These are phyloP conservation scores for Diaporthe citriasiana DNA, from an alignment of 2,329 filamentous ascomycete species.

Conservation along the genomic window DNA sequence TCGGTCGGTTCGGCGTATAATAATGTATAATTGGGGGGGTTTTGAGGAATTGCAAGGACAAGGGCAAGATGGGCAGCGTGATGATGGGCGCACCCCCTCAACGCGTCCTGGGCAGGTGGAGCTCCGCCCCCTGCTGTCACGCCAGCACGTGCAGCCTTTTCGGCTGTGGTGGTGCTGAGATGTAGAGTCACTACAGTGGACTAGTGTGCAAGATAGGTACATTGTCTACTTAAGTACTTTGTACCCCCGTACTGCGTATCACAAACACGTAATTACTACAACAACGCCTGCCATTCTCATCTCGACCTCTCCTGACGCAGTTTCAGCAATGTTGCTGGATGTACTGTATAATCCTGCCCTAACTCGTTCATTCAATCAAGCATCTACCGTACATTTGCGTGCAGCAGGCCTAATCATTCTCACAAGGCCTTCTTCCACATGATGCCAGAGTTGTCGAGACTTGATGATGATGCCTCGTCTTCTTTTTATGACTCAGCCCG, in stretches of 20 bases:
- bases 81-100: not conserved
- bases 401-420: not conserved
- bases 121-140: conserved; percentile 12
- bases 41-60: not conserved
- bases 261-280: not conserved
- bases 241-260: not conserved
- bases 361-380: not conserved
- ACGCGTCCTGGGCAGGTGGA: conserved; percentile 1
- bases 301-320: not conserved
- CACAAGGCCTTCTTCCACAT: not conserved
- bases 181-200: no score
- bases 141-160: conserved; percentile 23
- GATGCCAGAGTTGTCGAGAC: no score
- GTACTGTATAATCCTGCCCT: no score
- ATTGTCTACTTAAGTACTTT: not conserved
- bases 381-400: not conserved
- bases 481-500: not conserved
- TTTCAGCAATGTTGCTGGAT: not conserved
- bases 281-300: not conserved
- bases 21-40: no score
- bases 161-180: no score
- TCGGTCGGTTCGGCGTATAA: not conserved
- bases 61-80: not conserved
- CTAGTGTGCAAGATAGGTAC: not conserved
- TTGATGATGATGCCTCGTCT: not conserved